Evolutionary conservation across 2,329 filamentous ascomycete species (phyloP).

Genomic region (Pestalotiopsis fici): DNA sequence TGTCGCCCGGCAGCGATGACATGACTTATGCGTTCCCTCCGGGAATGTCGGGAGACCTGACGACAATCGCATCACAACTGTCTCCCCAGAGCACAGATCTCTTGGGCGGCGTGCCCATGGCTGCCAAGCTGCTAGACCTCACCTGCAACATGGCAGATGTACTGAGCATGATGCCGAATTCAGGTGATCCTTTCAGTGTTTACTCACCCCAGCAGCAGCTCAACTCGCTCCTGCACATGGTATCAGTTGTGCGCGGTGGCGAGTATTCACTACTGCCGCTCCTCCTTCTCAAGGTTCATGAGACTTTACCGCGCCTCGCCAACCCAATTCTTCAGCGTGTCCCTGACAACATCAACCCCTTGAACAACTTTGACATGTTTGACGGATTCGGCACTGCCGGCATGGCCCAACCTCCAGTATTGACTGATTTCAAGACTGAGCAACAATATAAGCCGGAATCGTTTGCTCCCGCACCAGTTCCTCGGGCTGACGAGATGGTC

Average conservation of each 20-base stretch:
- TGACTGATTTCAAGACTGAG: constrained; percentile 48
- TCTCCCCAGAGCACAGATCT: constrained; percentile 74
- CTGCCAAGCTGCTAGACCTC: constrained; percentile 80
- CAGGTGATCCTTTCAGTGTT: constrained; percentile 61
- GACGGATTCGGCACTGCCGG: constrained; percentile 66
- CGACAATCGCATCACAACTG: constrained; percentile 71
- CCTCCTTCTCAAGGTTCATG: constrained; percentile 73
- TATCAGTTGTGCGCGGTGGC: constrained; percentile 72
- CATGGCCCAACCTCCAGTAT: constrained; percentile 55
- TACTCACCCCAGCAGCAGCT: constrained; percentile 72
- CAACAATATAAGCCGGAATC: constrained; percentile 31
- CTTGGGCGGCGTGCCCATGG: constrained; percentile 68
- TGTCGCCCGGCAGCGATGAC: constrained; percentile 47
- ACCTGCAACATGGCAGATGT: constrained; percentile 74
- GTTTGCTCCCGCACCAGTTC: constrained; percentile 33
- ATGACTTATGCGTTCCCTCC: constrained; percentile 66
- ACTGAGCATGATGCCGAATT: constrained; percentile 64
- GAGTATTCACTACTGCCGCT: constrained; percentile 77
- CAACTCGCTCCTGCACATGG: constrained; percentile 65
- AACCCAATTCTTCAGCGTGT: constrained; percentile 62
- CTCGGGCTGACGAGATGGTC: constrained; percentile 40
- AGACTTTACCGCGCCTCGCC: constrained; percentile 64
- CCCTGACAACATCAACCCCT: constrained; percentile 48
- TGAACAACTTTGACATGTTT: constrained; percentile 58
- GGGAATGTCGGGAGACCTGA: constrained; percentile 62